These are phyloP conservation scores for Calonectria fujianensis DNA, from an alignment of 2,329 filamentous ascomycete genomes.

Conservation along the genomic window DNA sequence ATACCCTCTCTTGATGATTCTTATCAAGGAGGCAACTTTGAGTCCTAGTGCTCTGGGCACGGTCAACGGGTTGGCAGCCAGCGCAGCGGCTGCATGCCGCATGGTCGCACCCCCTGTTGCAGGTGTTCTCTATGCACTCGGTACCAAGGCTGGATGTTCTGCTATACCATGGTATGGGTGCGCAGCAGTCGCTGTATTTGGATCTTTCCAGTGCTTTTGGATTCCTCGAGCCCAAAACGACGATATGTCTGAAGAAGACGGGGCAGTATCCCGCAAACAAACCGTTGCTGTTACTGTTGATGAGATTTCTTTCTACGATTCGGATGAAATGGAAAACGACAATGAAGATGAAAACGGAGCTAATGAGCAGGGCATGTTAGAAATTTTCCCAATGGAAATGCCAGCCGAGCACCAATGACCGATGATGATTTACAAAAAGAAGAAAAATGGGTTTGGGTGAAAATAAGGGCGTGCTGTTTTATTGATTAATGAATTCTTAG, in stretches of 20 bases:
- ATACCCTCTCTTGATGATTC: constrained; percentile 80
- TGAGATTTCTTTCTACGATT: constrained; percentile 58
- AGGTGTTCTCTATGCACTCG: constrained; percentile 78
- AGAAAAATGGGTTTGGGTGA: background rate
- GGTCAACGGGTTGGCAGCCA: constrained; percentile 80
- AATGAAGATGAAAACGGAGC: constrained; percentile 1
- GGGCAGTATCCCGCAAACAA: constrained; percentile 46
- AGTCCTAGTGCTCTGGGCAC: constrained; percentile 74
- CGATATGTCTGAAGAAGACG: constrained; percentile 57
- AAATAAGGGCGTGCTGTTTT: background rate
- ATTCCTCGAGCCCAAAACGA: constrained; percentile 62
- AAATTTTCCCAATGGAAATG: constrained; percentile 8
- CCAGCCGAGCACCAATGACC: background rate
- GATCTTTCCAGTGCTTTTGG: constrained; percentile 76
- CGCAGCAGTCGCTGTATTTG: constrained; percentile 72
- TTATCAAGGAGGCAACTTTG: constrained; percentile 80
- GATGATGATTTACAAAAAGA: background rate
- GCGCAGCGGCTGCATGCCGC: constrained; percentile 78
- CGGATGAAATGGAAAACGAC: constrained; percentile 39
- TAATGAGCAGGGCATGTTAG: constrained; percentile 5
- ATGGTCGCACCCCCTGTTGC: constrained; percentile 80
- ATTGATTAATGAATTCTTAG: background rate
- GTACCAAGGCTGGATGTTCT: constrained; percentile 75
- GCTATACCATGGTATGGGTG: constrained; percentile 79
- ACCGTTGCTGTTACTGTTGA: constrained; percentile 48